Evolutionary conservation across 2,329 filamentous ascomycete species (phyloP).

Genomic region (Emmonsiellopsis sp.): DNA sequence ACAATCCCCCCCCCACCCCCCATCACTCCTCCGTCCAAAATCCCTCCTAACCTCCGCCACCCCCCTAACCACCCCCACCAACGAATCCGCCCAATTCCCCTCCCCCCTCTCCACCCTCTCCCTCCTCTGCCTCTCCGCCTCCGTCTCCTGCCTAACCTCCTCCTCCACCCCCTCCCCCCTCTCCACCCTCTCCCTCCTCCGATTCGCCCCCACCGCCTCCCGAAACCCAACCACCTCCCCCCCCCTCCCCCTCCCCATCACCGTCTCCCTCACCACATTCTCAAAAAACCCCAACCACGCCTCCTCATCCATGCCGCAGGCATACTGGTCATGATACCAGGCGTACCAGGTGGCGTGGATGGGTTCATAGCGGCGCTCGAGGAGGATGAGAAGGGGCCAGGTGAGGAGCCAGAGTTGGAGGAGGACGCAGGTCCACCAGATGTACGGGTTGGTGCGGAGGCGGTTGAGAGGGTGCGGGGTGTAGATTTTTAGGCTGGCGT

Average conservation of each 20-base stretch:
- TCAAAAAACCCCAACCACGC: conserved; percentile 24
- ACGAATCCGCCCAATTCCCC: conserved; percentile 47
- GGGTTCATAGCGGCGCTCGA: conserved; percentile 30
- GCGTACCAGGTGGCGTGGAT: conserved; percentile 24
- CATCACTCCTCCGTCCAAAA: conserved; percentile 17
- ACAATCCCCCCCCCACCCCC: conserved; percentile 16
- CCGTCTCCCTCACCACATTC: conserved; percentile 28
- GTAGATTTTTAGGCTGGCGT: conserved; percentile 26
- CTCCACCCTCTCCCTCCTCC: neutral
- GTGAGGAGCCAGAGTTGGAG: conserved; percentile 32
- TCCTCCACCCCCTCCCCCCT: neutral
- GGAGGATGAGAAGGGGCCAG: conserved; percentile 29
- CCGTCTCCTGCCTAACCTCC: conserved; percentile 2
- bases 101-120: conserved; percentile 15
- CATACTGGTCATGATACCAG: conserved; percentile 9
- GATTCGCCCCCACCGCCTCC: conserved; percentile 8
- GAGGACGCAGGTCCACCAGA: conserved; percentile 28
- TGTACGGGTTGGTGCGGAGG: conserved; percentile 23
- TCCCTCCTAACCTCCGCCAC: conserved; percentile 50
- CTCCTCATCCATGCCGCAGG: conserved; percentile 19
- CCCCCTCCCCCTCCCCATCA: conserved; percentile 20
- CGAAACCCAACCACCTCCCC: conserved; percentile 12
- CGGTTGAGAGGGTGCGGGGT: conserved; percentile 32
- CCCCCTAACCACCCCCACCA: conserved; percentile 60
- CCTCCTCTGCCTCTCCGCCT: conserved; percentile 13